Evolutionary conservation across 2,329 filamentous ascomycete genomes (phyloP).

Genomic region (Hortaea werneckii): DNA sequence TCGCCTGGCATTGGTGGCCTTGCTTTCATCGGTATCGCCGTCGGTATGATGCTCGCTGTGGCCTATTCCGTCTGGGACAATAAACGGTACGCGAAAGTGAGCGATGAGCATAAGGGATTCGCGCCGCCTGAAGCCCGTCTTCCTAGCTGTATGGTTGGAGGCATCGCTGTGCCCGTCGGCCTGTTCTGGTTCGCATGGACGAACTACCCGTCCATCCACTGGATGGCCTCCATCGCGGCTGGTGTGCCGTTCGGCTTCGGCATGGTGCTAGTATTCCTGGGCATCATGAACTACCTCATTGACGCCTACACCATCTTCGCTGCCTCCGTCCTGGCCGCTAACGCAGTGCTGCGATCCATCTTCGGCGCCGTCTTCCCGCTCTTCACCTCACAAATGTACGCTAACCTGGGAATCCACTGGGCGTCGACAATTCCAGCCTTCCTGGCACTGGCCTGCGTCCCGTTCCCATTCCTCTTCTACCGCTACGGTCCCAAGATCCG

Average conservation of each 20-base stretch:
- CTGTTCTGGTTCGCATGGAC: slow-evolving; percentile 64
- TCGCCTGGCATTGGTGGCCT: slow-evolving; percentile 50
- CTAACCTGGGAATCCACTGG: slow-evolving; percentile 57
- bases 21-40: slow-evolving; percentile 57
- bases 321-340: slow-evolving; percentile 64
- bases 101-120: slow-evolving; percentile 39
- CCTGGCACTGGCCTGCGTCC: slow-evolving; percentile 59
- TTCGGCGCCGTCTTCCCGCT: slow-evolving; percentile 72
- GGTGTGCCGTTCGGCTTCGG: slow-evolving; percentile 47
- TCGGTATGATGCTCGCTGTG: slow-evolving; percentile 55
- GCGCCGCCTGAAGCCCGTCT: slow-evolving; percentile 59
- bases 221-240: slow-evolving; percentile 42
- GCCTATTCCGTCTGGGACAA: slow-evolving; percentile 45
- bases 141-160: slow-evolving; percentile 51
- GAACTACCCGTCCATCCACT: slow-evolving; percentile 46
- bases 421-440: slow-evolving; percentile 65
- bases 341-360: slow-evolving; percentile 69
- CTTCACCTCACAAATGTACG: slow-evolving; percentile 53
- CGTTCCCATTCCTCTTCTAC: slow-evolving; percentile 68
- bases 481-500: slow-evolving; percentile 57
- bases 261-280: slow-evolving; percentile 58
- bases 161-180: slow-evolving; percentile 51
- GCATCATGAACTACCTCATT: slow-evolving; percentile 56
- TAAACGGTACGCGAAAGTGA: slow-evolving; percentile 41
- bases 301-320: slow-evolving; percentile 66